Percentiles rank a stretch among this genome's conserved stretches.
Conservation (phyloP, 2,329 filamentous ascomycete species). For the Pochonia chlamydosporia region DNA sequence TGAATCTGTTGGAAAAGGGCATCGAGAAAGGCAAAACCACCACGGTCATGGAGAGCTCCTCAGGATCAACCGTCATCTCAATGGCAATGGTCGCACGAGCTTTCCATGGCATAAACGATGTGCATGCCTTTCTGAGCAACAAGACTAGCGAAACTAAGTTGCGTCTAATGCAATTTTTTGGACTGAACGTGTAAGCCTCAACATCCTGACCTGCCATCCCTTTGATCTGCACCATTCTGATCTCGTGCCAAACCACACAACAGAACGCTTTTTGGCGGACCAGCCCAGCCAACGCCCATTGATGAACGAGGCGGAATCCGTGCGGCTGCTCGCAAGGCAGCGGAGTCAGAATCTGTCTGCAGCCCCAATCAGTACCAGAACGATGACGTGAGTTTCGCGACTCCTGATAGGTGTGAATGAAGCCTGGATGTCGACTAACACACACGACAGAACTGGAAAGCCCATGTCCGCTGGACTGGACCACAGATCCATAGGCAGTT, state of each 20-base stretch:
- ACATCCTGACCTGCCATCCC: not conserved
- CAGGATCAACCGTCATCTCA: conserved; percentile 56
- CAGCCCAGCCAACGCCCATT: conserved; percentile 25
- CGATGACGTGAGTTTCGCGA: conserved; percentile 18
- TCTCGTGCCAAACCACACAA: conserved; percentile 32
- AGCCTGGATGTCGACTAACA: not conserved
- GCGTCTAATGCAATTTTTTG: conserved; percentile 27
- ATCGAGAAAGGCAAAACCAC: conserved; percentile 39
- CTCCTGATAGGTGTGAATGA: not conserved
- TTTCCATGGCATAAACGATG: conserved; percentile 32
- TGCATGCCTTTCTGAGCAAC: conserved; percentile 43
- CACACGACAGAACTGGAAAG: conserved; percentile 40
- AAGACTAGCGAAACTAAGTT: conserved; percentile 30
- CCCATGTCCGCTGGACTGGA: conserved; percentile 54
- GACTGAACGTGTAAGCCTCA: conserved; percentile 21
- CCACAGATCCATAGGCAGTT: conserved; percentile 52
- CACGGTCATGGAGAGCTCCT: conserved; percentile 54
- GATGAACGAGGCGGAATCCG: conserved; percentile 26
- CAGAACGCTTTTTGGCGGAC: conserved; percentile 26
- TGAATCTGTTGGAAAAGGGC: conserved; percentile 43
- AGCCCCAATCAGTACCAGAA: conserved; percentile 30
- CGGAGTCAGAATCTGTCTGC: conserved; percentile 21
- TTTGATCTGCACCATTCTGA: not conserved
- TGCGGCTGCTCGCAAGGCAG: conserved; percentile 21
- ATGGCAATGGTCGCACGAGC: conserved; percentile 36